Conservation (phyloP, 768 basidiomycete genomes). For the Boletales sp. region DNA sequence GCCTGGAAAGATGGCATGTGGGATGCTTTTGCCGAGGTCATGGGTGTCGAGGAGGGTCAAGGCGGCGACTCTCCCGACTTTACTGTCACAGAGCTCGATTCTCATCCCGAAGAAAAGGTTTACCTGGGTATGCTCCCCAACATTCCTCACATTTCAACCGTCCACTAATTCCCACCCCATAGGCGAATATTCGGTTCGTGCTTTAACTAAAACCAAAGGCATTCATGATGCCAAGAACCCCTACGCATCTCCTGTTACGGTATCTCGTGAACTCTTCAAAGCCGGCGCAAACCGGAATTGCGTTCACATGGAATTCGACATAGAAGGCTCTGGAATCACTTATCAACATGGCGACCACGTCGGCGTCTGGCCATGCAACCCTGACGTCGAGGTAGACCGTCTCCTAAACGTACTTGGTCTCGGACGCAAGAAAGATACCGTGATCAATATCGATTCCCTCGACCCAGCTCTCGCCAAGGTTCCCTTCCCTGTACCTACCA, state of each 20-base stretch:
- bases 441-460: slow-evolving; percentile 93
- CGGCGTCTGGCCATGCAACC: slow-evolving; percentile 95
- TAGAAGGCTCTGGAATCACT: slow-evolving; percentile 93
- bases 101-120: slow-evolving; percentile 80
- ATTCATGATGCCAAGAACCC: slow-evolving; percentile 99
- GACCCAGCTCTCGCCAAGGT: slow-evolving; percentile 98
- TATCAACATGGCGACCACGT: slow-evolving; percentile 99
- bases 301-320: slow-evolving; percentile 90
- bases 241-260: slow-evolving; percentile 77
- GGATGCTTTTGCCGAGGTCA: slow-evolving; percentile 75
- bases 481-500: slow-evolving; percentile 97
- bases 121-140: slow-evolving; percentile 71
- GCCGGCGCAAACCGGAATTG: slow-evolving; percentile 78
- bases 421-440: slow-evolving; percentile 70
- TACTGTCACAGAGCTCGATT: slow-evolving; percentile 76
- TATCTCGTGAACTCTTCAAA: slow-evolving; percentile 81
- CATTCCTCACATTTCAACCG: neutral
- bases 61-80: slow-evolving; percentile 96
- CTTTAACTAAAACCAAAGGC: slow-evolving; percentile 88
- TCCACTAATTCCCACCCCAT: neutral
- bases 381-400: slow-evolving; percentile 87
- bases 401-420: slow-evolving; percentile 85
- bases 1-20: slow-evolving; percentile 99
- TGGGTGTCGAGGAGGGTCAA: slow-evolving; percentile 94
- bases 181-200: slow-evolving; percentile 96